Evolutionary conservation across 345 rosid species (phyloP).

Genomic region (Ailanthus altissimus): DNA sequence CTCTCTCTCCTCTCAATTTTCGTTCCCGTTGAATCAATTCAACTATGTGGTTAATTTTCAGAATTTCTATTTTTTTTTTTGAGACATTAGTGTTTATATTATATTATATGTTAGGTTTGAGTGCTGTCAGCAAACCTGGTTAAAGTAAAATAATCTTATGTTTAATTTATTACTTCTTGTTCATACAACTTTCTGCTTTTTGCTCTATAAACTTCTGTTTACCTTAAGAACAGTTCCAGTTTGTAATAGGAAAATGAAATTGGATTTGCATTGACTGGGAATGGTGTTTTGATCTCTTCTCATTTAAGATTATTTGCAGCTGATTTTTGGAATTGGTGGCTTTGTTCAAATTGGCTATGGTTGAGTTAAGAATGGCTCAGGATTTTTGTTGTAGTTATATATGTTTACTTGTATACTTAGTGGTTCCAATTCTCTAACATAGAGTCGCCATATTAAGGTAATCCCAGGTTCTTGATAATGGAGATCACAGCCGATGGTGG

Average conservation of each 20-base stretch:
- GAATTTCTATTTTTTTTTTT: neutral
- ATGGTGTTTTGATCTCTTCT: neutral
- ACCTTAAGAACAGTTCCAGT: neutral
- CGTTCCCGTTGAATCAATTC: neutral
- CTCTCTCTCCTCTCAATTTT: neutral
- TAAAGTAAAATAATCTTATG: neutral
- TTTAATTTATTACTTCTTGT: neutral
- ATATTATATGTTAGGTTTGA: neutral
- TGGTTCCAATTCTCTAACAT: neutral
- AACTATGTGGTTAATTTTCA: neutral
- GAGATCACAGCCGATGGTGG: slow-evolving; percentile 27
- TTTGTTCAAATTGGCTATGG: neutral
- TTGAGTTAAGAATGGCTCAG: neutral
- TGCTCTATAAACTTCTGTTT: neutral
- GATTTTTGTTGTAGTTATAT: neutral
- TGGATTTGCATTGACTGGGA: neutral
- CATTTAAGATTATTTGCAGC: neutral
- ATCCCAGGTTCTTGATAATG: slow-evolving; percentile 26
- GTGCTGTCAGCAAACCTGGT: neutral
- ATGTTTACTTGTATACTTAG: neutral
- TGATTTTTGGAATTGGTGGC: neutral
- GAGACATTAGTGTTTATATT: neutral
- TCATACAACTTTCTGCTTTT: neutral
- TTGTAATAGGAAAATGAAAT: neutral
- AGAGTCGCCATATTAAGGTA: neutral